Percentiles rank a stretch among this genome's conserved stretches.
Conservation (phyloP, 257 asterid genomes). For the Capsicum chinense region DNA sequence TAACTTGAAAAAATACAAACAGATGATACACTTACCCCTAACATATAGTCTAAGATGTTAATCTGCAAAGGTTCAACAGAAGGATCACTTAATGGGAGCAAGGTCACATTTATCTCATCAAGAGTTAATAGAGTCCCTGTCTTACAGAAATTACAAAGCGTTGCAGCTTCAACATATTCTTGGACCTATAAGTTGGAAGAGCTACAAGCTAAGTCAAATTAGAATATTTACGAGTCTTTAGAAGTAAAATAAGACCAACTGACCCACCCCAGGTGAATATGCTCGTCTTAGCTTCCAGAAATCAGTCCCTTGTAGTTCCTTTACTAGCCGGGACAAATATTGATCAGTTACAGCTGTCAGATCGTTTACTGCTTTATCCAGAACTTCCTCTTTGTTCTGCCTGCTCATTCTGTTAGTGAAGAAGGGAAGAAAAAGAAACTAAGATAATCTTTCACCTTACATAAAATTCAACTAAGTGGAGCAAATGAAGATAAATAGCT, state of each 20-base stretch:
- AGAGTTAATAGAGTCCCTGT: slow-evolving; percentile 74
- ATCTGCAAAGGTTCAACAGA: slow-evolving; percentile 91
- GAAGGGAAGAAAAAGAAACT: slow-evolving; percentile 24
- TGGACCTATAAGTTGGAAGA: slow-evolving; percentile 62
- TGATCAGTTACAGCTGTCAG: slow-evolving; percentile 74
- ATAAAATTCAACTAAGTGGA: neutral
- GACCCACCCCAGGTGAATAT: slow-evolving; percentile 89
- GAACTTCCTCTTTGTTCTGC: slow-evolving; percentile 73
- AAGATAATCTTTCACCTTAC: neutral
- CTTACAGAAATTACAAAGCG: slow-evolving; percentile 82
- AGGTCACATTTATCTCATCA: slow-evolving; percentile 74
- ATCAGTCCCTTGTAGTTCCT: slow-evolving; percentile 87
- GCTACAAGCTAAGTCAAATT: slow-evolving; percentile 31
- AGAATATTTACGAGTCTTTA: slow-evolving; percentile 14
- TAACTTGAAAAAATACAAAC: neutral
- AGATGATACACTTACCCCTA: slow-evolving; percentile 73
- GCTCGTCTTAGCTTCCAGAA: slow-evolving; percentile 97
- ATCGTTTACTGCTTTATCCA: slow-evolving; percentile 81
- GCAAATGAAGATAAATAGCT: slow-evolving; percentile 17
- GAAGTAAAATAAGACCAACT: slow-evolving; percentile 29
- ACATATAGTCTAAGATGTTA: slow-evolving; percentile 73
- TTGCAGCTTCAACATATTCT: slow-evolving; percentile 97
- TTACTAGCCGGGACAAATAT: slow-evolving; percentile 66
- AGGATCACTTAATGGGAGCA: slow-evolving; percentile 65
- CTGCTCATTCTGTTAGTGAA: slow-evolving; percentile 66